Evolutionary conservation across 768 basidiomycete genomes (phyloP).

Genomic region (Leucocoprinus birnbaumii): DNA sequence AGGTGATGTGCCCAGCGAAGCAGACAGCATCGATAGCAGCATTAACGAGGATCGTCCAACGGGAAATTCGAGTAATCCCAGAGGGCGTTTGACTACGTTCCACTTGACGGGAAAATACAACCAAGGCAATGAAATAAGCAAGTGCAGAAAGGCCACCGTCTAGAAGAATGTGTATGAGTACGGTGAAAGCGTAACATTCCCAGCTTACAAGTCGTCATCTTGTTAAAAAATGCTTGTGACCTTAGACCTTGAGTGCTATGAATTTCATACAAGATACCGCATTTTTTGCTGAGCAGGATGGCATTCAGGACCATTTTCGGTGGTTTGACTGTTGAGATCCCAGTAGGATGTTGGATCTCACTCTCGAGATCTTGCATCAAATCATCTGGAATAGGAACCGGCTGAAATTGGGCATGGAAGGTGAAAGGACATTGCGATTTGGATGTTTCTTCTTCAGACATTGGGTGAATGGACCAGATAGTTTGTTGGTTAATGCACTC

Average conservation of each 20-base stretch:
- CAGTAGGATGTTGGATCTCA: conserved; percentile 74
- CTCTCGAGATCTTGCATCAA: conserved; percentile 70
- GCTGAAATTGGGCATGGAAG: conserved; percentile 63
- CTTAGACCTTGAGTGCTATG: conserved; percentile 67
- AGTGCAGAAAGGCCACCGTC: conserved; percentile 72
- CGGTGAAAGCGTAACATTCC: not conserved
- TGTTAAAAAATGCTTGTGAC: conserved; percentile 72
- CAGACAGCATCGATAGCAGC: conserved; percentile 78
- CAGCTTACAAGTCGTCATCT: conserved; percentile 58
- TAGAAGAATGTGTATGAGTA: conserved; percentile 24
- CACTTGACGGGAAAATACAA: conserved; percentile 72
- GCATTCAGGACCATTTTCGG: conserved; percentile 61
- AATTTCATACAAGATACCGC: conserved; percentile 72
- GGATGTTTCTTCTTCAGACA: conserved; percentile 40
- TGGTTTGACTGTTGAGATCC: conserved; percentile 53
- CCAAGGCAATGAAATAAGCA: conserved; percentile 64
- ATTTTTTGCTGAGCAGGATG: conserved; percentile 74
- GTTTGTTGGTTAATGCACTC: not conserved
- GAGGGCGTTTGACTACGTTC: conserved; percentile 75
- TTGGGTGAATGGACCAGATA: not conserved
- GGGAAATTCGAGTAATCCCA: conserved; percentile 72
- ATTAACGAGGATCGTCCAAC: conserved; percentile 82
- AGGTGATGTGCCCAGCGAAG: conserved; percentile 86
- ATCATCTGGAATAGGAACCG: conserved; percentile 45
- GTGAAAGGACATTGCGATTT: conserved; percentile 63